These are phyloP conservation scores for Cyamopsis tetragonoloba DNA, from an alignment of 306 rosid species.

Conservation along the genomic window DNA sequence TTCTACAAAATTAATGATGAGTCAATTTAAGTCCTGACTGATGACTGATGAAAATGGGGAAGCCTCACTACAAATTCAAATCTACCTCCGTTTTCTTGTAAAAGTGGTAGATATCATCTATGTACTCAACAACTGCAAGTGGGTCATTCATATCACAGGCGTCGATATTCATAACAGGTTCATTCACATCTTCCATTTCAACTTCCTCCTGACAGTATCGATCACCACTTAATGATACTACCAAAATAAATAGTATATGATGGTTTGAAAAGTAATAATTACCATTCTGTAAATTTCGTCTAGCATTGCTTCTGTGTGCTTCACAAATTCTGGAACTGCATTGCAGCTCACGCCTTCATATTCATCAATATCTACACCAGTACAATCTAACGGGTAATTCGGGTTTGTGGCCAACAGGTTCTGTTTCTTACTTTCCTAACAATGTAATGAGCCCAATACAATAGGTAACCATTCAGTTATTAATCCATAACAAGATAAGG, in stretches of 20 bases:
- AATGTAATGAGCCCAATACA: background rate
- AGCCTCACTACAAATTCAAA: background rate
- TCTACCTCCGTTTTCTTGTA: constrained; percentile 34
- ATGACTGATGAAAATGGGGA: too few relatives aligned
- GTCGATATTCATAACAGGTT: constrained; percentile 39
- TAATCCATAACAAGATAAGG: background rate
- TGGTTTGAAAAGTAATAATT: background rate
- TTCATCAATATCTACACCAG: constrained; percentile 11
- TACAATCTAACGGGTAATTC: constrained; percentile 7
- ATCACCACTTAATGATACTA: too few relatives aligned
- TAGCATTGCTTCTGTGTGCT: constrained; percentile 42
- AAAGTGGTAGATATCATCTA: constrained; percentile 28
- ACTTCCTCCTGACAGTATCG: constrained; percentile 37
- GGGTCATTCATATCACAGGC: constrained; percentile 28
- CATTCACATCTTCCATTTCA: constrained; percentile 43
- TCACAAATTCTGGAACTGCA: constrained; percentile 39
- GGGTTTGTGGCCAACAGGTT: constrained; percentile 7
- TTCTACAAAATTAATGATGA: constrained; percentile 27
- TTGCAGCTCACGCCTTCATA: constrained; percentile 22
- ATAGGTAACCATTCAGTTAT: background rate
- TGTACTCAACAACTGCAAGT: constrained; percentile 44
- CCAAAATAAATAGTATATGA: background rate
- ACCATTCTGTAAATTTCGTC: constrained; percentile 44
- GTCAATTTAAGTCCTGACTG: background rate
- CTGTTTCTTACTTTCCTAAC: constrained; percentile 23